Base-by-base conservation (phyloP, 2,329 filamentous ascomycete genomes). In the Harringtonia lauricola region DNA sequence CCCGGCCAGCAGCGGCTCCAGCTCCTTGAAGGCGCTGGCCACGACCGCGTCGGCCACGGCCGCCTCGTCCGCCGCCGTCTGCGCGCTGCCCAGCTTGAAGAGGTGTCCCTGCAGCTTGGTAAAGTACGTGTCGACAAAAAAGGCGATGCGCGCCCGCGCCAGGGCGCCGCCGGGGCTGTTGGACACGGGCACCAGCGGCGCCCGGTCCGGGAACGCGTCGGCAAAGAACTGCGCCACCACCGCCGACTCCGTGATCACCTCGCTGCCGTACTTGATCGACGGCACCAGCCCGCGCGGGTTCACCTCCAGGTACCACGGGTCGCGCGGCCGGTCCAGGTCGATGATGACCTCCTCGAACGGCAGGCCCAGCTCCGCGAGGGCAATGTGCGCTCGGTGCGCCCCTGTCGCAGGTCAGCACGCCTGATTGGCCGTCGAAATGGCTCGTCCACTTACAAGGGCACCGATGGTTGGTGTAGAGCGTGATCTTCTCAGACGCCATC, bases 271-370 rank as follows among this genome's bases (percentile, higher is more conserved):
- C 21, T 74, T 71, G 44, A 92, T 64, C 0, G 78, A 65, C 1
- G 86, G 86, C 5, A 92, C 84, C 3, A 88, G 74, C 14, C 86
- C 86, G 45, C 84, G 78, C 51, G 85, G 84, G 65, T 90, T 89
- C 57, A 92, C 65, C 41, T 80, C 67, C 9, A 92, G 72, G 58
- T 90, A 92, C 68, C 81, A 85, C 31, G 74, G 67, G 24, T 81
- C 78, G 10, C 86, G 77, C 0, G 86, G 85, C 10, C 62, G 72
- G 52, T 64, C 61, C 38, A 92, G 70, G 58, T 90, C 82, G 53
- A 94, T 83, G 45, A 78, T 75, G 47, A 84, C 78, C 51, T 86
- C 79, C 45, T 85, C 78, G 54, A 76, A 85, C 0, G 74, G 67
- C 26, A 88, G 56, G 12, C 70, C 69, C 13, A 84, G 71, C 56